Percentiles rank a stretch among this genome's conserved stretches.
Conservation (phyloP, 352 stramenopile species). For the Phytophthora podocarpi region DNA sequence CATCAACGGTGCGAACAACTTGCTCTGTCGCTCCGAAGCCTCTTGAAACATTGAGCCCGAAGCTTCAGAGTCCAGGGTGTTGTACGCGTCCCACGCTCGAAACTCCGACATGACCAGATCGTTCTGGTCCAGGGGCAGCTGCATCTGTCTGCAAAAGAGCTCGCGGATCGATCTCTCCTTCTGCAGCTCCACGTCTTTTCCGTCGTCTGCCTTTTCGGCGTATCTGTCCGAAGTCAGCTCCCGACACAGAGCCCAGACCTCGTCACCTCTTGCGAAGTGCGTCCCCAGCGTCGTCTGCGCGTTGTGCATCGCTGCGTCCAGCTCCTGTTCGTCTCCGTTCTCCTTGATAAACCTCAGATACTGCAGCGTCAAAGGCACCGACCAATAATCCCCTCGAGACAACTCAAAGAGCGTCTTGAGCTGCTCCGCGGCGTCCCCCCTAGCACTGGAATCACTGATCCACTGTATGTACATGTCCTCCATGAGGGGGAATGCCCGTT, state of each 20-base stretch:
- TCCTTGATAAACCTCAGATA: constrained; percentile 47
- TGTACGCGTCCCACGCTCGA: constrained; percentile 73
- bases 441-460: constrained; percentile 38
- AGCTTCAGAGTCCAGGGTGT: constrained; percentile 35
- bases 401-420: constrained; percentile 46
- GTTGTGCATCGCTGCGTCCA: constrained; percentile 38
- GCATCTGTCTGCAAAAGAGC: constrained; percentile 62
- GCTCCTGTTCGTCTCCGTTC: constrained; percentile 19
- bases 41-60: constrained; percentile 25
- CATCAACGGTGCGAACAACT: constrained; percentile 47
- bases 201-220: constrained; percentile 30
- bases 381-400: constrained; percentile 58
- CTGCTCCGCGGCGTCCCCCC: neutral
- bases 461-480: constrained; percentile 64
- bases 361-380: constrained; percentile 48
- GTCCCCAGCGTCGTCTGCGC: constrained; percentile 42
- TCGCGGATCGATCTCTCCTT: constrained; percentile 51
- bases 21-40: constrained; percentile 44
- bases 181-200: neutral
- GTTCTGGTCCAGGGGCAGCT: constrained; percentile 70
- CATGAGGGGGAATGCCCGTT: constrained; percentile 59
- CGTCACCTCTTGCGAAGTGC: constrained; percentile 65
- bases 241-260: constrained; percentile 63
- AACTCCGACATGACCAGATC: constrained; percentile 80
- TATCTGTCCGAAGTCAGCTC: constrained; percentile 45